Conservation (phyloP, 495 filamentous ascomycete species). For the Annulohypoxylon bovei region DNA sequence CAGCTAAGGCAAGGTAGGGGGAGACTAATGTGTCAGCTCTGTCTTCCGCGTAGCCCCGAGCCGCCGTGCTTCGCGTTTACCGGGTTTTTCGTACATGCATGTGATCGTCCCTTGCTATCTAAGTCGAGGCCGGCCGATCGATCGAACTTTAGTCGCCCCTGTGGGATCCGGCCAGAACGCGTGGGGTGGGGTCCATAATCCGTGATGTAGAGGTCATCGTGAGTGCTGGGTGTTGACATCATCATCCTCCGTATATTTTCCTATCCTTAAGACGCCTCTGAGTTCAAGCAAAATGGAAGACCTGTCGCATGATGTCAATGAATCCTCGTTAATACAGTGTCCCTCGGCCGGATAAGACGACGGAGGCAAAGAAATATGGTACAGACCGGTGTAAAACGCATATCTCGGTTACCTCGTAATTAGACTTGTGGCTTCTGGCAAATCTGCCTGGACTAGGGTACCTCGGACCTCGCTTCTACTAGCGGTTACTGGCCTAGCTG, state of each 20-base stretch:
- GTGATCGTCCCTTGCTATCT: background rate
- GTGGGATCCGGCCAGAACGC: background rate
- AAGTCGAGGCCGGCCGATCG: slow-evolving; percentile 6
- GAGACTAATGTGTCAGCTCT: background rate
- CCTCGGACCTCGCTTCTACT: background rate
- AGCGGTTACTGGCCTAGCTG: background rate
- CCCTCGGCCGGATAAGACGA: background rate
- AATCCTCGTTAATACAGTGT: background rate
- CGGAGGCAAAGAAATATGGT: background rate
- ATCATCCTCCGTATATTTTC: background rate
- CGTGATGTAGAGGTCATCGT: slow-evolving; percentile 1
- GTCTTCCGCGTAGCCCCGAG: slow-evolving; percentile 2
- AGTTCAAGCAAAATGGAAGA: background rate
- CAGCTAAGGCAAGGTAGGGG: background rate
- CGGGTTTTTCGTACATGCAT: slow-evolving; percentile 5
- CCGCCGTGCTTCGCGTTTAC: slow-evolving; percentile 1
- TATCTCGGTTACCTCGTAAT: background rate
- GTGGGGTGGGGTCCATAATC: background rate
- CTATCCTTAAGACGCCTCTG: background rate
- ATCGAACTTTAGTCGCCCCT: slow-evolving; percentile 14
- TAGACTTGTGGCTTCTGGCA: background rate
- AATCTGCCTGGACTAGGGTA: background rate
- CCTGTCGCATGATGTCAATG: background rate
- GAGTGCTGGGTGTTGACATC: background rate
- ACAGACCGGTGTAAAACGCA: background rate